Conservation (phyloP, 768 basidiomycete species). For the Ephemerocybe angulata region DNA sequence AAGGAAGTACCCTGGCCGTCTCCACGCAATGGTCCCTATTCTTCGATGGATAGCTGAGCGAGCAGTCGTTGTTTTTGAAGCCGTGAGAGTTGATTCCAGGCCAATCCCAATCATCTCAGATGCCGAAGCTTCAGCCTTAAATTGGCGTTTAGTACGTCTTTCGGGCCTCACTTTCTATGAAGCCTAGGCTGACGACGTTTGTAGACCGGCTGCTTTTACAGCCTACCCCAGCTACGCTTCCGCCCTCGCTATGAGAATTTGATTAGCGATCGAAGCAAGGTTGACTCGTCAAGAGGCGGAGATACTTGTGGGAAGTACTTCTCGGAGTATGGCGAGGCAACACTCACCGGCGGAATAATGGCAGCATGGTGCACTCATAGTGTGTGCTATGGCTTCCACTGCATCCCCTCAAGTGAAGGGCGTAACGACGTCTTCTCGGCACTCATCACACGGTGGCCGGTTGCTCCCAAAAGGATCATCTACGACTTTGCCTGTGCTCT, state of each 20-base stretch:
- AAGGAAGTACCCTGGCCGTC: too few relatives aligned
- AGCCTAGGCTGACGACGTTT: not conserved
- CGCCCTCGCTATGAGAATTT: not conserved
- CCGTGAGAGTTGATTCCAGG: too few relatives aligned
- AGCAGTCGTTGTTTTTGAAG: too few relatives aligned
- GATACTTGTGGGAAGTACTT: slow-evolving; percentile 4
- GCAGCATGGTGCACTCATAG: slow-evolving; percentile 31
- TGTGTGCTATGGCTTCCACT: slow-evolving; percentile 32
- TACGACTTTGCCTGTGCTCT: slow-evolving; percentile 19
- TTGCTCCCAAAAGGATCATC: slow-evolving; percentile 13
- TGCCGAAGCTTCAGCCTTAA: too few relatives aligned
- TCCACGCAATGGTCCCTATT: too few relatives aligned
- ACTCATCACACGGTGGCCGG: slow-evolving; percentile 24
- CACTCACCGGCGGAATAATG: slow-evolving; percentile 25
- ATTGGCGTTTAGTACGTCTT: not conserved
- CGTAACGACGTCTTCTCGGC: slow-evolving; percentile 37
- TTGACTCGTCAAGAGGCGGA: not conserved
- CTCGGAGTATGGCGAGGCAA: slow-evolving; percentile 12
- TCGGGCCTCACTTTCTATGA: not conserved
- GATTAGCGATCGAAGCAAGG: not conserved
- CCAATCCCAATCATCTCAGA: too few relatives aligned
- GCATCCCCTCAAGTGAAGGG: slow-evolving; percentile 33
- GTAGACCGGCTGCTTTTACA: slow-evolving; percentile 5
- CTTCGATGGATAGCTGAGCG: too few relatives aligned
- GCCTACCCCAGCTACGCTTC: slow-evolving; percentile 1